Conservation (phyloP, 192 early-diverging fungal genomes). For the Glomus cerebriforme region DNA sequence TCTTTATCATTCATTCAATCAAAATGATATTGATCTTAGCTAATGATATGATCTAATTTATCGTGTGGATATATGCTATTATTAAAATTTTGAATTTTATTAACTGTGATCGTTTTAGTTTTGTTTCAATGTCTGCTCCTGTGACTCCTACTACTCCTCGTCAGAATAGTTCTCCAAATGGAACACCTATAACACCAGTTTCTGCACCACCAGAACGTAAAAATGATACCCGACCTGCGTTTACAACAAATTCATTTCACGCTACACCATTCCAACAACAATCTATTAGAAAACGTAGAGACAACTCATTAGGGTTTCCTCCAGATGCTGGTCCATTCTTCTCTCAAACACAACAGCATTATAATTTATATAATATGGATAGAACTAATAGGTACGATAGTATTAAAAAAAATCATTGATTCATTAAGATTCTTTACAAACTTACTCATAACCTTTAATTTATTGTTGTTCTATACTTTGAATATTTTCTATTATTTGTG, state of each 20-base stretch:
- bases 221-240: slow-evolving; percentile 10
- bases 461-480: neutral
- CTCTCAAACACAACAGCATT: slow-evolving; percentile 61
- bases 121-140: slow-evolving; percentile 13
- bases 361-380: slow-evolving; percentile 65
- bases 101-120: neutral
- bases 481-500: slow-evolving; percentile 7
- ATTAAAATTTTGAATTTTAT: neutral
- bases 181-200: neutral
- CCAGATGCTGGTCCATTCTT: slow-evolving; percentile 70
- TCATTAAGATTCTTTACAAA: neutral
- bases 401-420: neutral
- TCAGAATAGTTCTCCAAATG: slow-evolving; percentile 22
- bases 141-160: slow-evolving; percentile 14
- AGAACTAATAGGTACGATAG: slow-evolving; percentile 48
- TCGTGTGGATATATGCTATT: neutral
- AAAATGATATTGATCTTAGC: neutral
- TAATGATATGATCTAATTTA: neutral
- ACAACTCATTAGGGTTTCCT: slow-evolving; percentile 23
- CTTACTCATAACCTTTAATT: neutral
- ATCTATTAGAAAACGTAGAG: slow-evolving; percentile 16
- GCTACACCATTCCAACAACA: slow-evolving; percentile 20
- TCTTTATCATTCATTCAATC: neutral
- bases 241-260: slow-evolving; percentile 5
- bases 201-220: neutral